Base-by-base conservation (phyloP, 192 early-diverging fungal species). In the Neocallimastix lanati region DNA sequence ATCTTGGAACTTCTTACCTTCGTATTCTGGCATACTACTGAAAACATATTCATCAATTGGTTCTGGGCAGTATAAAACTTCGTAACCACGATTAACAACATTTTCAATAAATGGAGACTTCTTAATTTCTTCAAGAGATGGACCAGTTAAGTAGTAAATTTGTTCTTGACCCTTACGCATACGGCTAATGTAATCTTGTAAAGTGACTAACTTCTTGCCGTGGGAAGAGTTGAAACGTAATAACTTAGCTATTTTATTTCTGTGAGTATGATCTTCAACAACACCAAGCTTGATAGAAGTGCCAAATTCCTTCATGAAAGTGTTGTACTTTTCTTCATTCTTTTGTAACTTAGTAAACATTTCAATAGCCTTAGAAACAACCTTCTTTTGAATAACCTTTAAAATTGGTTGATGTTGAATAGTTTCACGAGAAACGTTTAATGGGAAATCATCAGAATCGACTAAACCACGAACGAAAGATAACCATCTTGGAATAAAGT, bases 371-470 rank as follows among this genome's bases (percentile, higher is more conserved):
- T 94, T 98, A 81, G 91, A 92, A 76, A 96, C 86, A n/a, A 99
- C 79, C 82, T 92, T 94, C 83, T 95, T 96, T 79, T 90, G 88
- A 79, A 99, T 96, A 28, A 90, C 83, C 84, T 91, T 91, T 78
- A 98, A 90, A 28, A 90, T 83, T 29, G 88, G 89, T 82, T 93
- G 90, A 79, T 96, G 91, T 86, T 99, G 98, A 76, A 99, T 86
- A 13, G 96, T 97, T 86, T 99, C 98, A 79, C 98, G 92, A 12
- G 96, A 98, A 25, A 99, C 95, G 80, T 98, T 98, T 77, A 99
- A 86, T n/a, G 98, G 96, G 79, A 98, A 85, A 82, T 99, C 96
- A 83, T 98, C 96, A 2, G 94, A 92, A 86, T 99, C 98, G 16
- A 99, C 92, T 58, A 99, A 84, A 40, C 94, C 98, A 85, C 93